Conservation (phyloP, 768 basidiomycete genomes). For the Nidularia sp. region DNA sequence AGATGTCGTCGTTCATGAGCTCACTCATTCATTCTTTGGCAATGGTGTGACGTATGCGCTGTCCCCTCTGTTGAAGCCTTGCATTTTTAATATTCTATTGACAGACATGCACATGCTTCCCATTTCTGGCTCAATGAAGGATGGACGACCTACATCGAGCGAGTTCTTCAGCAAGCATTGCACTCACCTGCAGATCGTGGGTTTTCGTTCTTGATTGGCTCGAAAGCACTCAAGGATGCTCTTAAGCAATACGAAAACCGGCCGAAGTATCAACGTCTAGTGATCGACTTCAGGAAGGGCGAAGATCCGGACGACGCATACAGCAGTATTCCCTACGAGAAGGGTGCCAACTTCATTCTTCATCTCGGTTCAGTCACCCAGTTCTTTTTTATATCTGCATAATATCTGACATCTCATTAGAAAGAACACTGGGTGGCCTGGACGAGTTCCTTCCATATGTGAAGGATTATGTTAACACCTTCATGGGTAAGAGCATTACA, state of each 20-base stretch:
- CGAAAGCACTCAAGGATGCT: conserved; percentile 67
- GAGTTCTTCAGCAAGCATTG: conserved; percentile 65
- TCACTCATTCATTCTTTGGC: conserved; percentile 90
- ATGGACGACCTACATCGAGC: conserved; percentile 93
- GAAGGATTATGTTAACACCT: conserved; percentile 77
- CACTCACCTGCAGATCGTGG: conserved; percentile 75
- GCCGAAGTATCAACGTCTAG: conserved; percentile 77
- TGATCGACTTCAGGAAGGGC: conserved; percentile 69
- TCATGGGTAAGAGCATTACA: conserved; percentile 78
- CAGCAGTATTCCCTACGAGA: conserved; percentile 76
- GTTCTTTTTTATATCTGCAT: neutral
- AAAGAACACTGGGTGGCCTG: conserved; percentile 74
- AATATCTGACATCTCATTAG: conserved; percentile 23
- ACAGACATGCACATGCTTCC: conserved; percentile 63
- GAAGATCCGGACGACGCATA: conserved; percentile 81
- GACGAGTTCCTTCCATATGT: conserved; percentile 84
- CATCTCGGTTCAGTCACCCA: conserved; percentile 56
- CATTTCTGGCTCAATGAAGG: conserved; percentile 93
- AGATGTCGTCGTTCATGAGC: conserved; percentile 86
- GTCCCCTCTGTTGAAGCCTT: neutral
- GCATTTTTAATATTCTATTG: neutral
- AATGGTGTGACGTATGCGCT: conserved; percentile 70
- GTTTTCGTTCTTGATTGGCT: conserved; percentile 77
- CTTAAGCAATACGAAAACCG: conserved; percentile 53
- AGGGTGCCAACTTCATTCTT: conserved; percentile 86